These are phyloP conservation scores for Podospora sp. DNA, from an alignment of 495 filamentous ascomycete genomes.

Conservation along the genomic window DNA sequence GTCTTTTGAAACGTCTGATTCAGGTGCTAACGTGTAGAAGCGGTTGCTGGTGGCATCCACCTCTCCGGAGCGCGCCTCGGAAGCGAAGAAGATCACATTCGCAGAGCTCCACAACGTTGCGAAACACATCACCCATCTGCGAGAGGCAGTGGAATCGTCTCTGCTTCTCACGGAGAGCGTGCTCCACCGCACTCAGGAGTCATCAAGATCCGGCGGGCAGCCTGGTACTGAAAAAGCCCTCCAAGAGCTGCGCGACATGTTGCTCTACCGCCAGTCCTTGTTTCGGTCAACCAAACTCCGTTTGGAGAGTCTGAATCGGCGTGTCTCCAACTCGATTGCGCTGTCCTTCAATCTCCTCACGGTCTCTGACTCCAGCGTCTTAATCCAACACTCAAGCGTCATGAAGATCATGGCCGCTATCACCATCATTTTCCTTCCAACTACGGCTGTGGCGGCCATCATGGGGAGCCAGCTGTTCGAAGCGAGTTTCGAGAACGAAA, in stretches of 20 bases:
- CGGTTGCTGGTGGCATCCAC: no score
- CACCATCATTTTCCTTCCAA: no score
- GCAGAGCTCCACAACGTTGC: constrained; percentile 10
- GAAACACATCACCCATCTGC: constrained; percentile 9
- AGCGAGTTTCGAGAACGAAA: no score
- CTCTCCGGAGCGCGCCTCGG: no score
- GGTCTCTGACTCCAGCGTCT: no score
- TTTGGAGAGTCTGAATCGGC: constrained; percentile 4
- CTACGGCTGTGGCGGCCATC: no score
- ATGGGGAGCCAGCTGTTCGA: no score
- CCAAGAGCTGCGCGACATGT: not conserved
- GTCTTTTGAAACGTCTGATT: no score
- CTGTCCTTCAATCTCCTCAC: no score
- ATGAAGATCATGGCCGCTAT: no score
- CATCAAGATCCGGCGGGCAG: not conserved
- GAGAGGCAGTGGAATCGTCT: constrained; percentile 1
- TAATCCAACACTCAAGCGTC: no score
- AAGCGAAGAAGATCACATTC: not conserved
- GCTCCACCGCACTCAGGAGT: not conserved
- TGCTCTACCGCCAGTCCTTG: constrained; percentile 8
- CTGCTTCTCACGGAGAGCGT: not conserved
- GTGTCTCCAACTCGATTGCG: not conserved
- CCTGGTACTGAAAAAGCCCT: not conserved
- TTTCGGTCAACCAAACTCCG: constrained; percentile 10
- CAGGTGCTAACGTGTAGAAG: no score